phyloP scores from a whole-genome alignment of 805 yeast genomes.

The Candida coquimbonensis region DNA sequence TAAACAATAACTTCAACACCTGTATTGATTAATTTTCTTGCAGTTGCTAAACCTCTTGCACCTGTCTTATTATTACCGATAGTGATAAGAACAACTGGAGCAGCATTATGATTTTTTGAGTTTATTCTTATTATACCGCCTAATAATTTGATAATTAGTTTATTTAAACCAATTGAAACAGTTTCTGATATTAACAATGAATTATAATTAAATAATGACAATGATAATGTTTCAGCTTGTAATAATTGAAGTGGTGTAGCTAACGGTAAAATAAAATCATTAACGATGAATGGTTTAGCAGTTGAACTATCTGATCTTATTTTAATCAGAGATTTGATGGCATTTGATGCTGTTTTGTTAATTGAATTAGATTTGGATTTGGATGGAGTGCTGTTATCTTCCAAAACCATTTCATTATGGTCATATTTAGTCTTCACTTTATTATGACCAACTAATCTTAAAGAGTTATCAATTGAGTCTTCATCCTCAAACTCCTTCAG shows the following conservation, averaged over 20 bases:
- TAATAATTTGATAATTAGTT: conserved; percentile 49
- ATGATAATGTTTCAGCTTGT: conserved; percentile 63
- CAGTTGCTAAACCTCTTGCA: conserved; percentile 67
- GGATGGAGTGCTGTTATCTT: not conserved
- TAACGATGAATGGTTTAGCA: conserved; percentile 8
- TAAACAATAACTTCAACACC: conserved; percentile 56
- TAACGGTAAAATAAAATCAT: conserved; percentile 38
- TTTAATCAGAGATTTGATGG: not conserved
- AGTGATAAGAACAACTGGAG: conserved; percentile 42
- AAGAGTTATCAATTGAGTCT: conserved; percentile 53
- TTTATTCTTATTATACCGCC: conserved; percentile 67
- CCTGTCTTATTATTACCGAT: conserved; percentile 76
- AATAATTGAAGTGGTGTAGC: conserved; percentile 75
- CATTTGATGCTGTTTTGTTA: not conserved
- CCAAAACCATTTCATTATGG: conserved; percentile 52
- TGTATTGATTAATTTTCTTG: conserved; percentile 69
- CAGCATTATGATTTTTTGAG: conserved; percentile 64
- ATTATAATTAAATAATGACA: conserved; percentile 36
- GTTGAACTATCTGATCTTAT: not conserved
- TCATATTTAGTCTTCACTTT: conserved; percentile 46
- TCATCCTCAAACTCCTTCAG: conserved; percentile 65
- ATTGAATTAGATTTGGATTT: not conserved
- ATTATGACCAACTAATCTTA: conserved; percentile 72
- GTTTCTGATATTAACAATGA: conserved; percentile 48
- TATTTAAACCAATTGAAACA: conserved; percentile 60